phyloP scores from a whole-genome alignment of 176 grass and related monocot species.

The Ampelocalamus luodianensis region DNA sequence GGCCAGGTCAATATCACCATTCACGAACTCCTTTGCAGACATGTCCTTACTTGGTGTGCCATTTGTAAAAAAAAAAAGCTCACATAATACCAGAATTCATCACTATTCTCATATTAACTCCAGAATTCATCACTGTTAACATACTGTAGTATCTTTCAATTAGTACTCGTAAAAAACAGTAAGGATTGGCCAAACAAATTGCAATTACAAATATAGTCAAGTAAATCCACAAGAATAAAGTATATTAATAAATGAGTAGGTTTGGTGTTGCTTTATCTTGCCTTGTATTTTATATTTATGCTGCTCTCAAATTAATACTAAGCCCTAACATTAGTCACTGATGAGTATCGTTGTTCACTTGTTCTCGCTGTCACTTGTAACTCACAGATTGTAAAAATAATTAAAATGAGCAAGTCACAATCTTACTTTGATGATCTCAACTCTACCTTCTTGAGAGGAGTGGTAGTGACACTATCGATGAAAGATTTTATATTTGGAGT shows the following conservation, averaged over 20 bases:
- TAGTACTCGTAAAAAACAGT: neutral
- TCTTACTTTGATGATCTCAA: constrained; percentile 91
- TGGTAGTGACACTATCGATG: too few species aligned
- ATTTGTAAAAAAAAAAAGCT: neutral
- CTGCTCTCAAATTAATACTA: neutral
- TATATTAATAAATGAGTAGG: constrained; percentile 16
- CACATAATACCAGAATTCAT: neutral
- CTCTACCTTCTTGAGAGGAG: too few species aligned
- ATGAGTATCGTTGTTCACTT: neutral
- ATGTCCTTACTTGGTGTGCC: neutral
- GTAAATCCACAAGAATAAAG: neutral
- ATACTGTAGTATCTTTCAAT: constrained; percentile 11
- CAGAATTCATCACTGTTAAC: constrained; percentile 5
- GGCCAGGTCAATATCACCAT: constrained; percentile 13
- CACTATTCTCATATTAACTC: neutral
- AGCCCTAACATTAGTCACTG: neutral
- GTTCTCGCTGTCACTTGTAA: neutral
- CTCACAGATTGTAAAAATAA: neutral
- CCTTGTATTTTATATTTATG: neutral
- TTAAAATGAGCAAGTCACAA: constrained; percentile 1
- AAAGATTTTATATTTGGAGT: too few species aligned
- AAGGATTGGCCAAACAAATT: constrained; percentile 11
- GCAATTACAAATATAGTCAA: neutral
- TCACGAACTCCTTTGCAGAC: neutral
- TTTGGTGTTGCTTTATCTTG: neutral